Percentiles rank a stretch among this genome's conserved stretches.
Evolutionary conservation across 192 early-diverging fungal species (phyloP).

Genomic region (Entomortierella chlamydospora): DNA sequence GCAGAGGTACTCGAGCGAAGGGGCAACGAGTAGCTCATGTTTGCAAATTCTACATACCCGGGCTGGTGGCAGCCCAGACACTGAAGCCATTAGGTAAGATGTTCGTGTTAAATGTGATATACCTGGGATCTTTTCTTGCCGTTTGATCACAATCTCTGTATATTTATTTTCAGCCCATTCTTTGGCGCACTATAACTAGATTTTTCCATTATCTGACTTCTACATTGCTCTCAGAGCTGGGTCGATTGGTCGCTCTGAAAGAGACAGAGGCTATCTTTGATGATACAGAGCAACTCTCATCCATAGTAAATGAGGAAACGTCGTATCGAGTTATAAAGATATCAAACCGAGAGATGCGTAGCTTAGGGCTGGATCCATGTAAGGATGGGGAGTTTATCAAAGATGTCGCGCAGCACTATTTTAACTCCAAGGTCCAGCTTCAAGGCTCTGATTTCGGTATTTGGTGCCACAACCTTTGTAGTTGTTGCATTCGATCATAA

Average conservation of each 20-base stretch:
- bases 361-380: slow-evolving; percentile 57
- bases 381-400: slow-evolving; percentile 56
- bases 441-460: slow-evolving; percentile 12
- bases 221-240: slow-evolving; percentile 38
- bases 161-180: too few species aligned
- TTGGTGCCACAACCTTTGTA: slow-evolving; percentile 10
- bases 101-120: too few species aligned
- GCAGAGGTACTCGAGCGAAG: background rate
- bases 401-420: slow-evolving; percentile 59
- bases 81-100: slow-evolving; percentile 48
- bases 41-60: slow-evolving; percentile 9
- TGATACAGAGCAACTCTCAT: background rate
- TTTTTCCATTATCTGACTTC: slow-evolving; percentile 57
- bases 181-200: too few species aligned
- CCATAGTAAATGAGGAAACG: background rate
- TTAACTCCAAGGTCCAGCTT: slow-evolving; percentile 50
- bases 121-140: too few species aligned
- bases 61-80: slow-evolving; percentile 32
- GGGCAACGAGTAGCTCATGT: slow-evolving; percentile 4
- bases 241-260: slow-evolving; percentile 38
- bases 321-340: slow-evolving; percentile 2
- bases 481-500: slow-evolving; percentile 3
- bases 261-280: slow-evolving; percentile 48
- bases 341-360: slow-evolving; percentile 52
- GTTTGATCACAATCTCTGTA: too few species aligned